Conservation (phyloP, 83 land plant genomes). For the Larix sibirica region DNA sequence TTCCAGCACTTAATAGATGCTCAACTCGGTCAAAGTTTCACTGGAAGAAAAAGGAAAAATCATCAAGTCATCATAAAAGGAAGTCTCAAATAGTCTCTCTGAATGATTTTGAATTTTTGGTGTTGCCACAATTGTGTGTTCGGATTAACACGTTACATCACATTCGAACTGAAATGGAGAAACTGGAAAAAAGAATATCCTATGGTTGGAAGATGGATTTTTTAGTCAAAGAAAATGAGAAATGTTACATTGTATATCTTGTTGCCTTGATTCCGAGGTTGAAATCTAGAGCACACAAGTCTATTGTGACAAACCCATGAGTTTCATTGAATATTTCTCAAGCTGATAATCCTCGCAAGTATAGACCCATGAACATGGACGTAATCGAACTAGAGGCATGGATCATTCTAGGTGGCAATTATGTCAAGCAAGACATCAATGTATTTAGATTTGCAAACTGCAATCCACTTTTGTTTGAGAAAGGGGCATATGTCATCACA, state of each 20-base stretch:
- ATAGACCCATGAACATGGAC: no score
- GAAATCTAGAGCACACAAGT: no score
- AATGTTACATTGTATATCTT: not conserved
- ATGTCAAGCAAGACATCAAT: no score
- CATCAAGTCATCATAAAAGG: conserved; percentile 39
- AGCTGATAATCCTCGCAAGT: no score
- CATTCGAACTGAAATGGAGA: conserved; percentile 67
- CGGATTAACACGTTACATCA: conserved; percentile 86
- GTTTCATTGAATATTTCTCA: no score
- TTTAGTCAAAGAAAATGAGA: conserved; percentile 17
- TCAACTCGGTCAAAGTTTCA: conserved; percentile 48
- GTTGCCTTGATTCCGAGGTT: no score
- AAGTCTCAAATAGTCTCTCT: conserved; percentile 57
- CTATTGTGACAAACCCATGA: no score
- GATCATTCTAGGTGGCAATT: no score
- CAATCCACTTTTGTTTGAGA: no score
- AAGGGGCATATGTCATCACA: no score
- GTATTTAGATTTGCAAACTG: no score
- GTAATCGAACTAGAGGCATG: no score
- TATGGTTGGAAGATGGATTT: conserved; percentile 68
- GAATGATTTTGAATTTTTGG: conserved; percentile 44
- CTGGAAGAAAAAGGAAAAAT: conserved; percentile 78
- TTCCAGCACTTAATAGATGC: conserved; percentile 76
- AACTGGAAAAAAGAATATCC: conserved; percentile 68
- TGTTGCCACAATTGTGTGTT: conserved; percentile 68